Base-by-base conservation (phyloP, 2,329 filamentous ascomycete species). In the Aspergillus puulaauensis region DNA sequence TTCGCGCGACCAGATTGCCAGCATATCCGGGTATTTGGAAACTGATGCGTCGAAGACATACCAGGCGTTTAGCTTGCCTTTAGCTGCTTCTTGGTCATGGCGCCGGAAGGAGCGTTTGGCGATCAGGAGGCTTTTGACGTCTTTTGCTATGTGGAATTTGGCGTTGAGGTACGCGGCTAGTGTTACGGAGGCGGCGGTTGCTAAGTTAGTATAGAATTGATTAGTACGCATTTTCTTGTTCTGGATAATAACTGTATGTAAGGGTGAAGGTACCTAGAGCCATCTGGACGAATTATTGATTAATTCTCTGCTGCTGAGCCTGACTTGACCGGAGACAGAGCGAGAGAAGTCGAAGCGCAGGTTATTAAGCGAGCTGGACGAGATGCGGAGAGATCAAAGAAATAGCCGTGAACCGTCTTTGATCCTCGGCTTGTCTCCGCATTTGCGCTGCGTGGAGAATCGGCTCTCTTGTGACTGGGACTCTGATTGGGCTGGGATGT, bases 1-100 rank as follows among this genome's bases (percentile, higher is more conserved):
- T 45, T 78, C 77, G 11, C 86, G 83, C 40, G 86, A 88, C 89
- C 89, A 91, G 64, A 92, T 81, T 63, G 84, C 85, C 57, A 83
- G 79, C 45, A 80, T 79, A 54, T 83, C 75, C 1, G 81, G 82
- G 31, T 82, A 78, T 19, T 75, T 73, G 44, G 79, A 76, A 14
- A 81, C 86, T 7, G 82, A 74, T 12, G 80, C 75, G 67, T 87
- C 83, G 67, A 91, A 86, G 55, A 83, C 74, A 71, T 90, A 89
- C 81, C 87, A 91, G 1, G 85, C 76, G 21, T 84, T 89, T 7
- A 80, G 65, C 21, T 82, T 79, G 12, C 83, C 82, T 44, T 81
- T 76, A 53, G 79, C 75, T 21, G 77, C 68, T 39, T 80, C 81
- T 70, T 79, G 77, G 4, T 73, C 71, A 54, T 81, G 80, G 3